Conservation (phyloP, 2,329 filamentous ascomycete genomes). For the Colletotrichum australisinense region DNA sequence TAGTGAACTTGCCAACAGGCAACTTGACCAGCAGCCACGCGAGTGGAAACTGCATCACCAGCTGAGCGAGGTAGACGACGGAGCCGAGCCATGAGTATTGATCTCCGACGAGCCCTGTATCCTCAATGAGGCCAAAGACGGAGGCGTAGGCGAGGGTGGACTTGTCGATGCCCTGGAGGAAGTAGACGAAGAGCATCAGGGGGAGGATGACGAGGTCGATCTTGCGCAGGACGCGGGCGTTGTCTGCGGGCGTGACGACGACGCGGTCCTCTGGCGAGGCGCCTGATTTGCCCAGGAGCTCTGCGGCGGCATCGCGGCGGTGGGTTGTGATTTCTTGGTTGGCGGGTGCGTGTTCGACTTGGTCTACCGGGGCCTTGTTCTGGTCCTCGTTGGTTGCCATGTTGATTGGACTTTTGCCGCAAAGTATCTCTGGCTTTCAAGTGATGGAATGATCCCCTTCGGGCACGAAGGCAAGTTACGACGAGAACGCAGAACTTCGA, state of each 20-base stretch:
- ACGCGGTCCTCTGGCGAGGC: constrained; percentile 41
- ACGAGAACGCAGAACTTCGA: neutral
- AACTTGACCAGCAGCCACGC: constrained; percentile 64
- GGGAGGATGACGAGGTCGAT: constrained; percentile 55
- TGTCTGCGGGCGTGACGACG: constrained; percentile 46
- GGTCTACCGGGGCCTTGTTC: constrained; percentile 23
- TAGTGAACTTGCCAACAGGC: constrained; percentile 66
- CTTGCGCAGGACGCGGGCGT: constrained; percentile 48
- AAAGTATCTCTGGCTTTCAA: neutral
- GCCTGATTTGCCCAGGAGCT: constrained; percentile 52
- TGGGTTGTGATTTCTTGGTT: constrained; percentile 1
- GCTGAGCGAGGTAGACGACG: constrained; percentile 69
- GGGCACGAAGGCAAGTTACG: neutral
- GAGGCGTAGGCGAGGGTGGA: constrained; percentile 61
- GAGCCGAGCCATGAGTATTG: constrained; percentile 72
- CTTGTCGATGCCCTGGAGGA: constrained; percentile 60
- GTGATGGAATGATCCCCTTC: neutral
- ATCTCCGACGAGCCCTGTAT: constrained; percentile 65
- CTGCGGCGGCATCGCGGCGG: constrained; percentile 56
- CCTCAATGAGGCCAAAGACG: constrained; percentile 71
- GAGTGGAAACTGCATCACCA: constrained; percentile 67
- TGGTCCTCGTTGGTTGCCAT: constrained; percentile 22
- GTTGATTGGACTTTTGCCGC: neutral
- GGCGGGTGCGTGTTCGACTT: constrained; percentile 21
- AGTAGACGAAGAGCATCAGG: constrained; percentile 69